Evolutionary conservation across 2,329 filamentous ascomycete genomes (phyloP).

Genomic region (Talaromyces sp.): DNA sequence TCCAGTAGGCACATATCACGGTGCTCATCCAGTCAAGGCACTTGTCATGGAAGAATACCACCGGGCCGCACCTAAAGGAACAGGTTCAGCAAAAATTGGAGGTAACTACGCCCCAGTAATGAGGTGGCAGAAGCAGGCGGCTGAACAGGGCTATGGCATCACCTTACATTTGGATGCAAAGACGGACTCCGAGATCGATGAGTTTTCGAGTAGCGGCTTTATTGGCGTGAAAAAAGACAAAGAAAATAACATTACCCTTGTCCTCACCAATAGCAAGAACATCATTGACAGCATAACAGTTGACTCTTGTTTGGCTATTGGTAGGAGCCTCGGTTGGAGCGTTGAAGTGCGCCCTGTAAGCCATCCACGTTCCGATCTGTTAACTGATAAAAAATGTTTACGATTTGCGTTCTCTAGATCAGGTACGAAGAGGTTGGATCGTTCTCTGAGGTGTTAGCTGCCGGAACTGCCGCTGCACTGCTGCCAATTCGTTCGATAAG

Average conservation of each 20-base stretch:
- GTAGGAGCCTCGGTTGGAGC: conserved; percentile 30
- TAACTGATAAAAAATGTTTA: background rate
- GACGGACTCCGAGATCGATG: conserved; percentile 33
- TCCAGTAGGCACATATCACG: conserved; percentile 14
- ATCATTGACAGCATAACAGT: conserved; percentile 32
- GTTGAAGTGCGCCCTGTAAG: conserved; percentile 27
- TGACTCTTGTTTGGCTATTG: conserved; percentile 25
- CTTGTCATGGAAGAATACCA: conserved; percentile 36
- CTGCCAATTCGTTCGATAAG: conserved; percentile 28
- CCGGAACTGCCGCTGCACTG: conserved; percentile 26
- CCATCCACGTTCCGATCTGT: background rate
- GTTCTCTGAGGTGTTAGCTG: conserved; percentile 28
- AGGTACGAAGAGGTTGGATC: conserved; percentile 22
- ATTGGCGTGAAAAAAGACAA: conserved; percentile 28
- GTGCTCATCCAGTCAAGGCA: conserved; percentile 19
- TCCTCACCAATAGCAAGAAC: conserved; percentile 29
- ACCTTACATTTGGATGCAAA: conserved; percentile 34
- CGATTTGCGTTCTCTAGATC: conserved; percentile 20
- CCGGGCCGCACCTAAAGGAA: conserved; percentile 33
- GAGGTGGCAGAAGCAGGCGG: conserved; percentile 30
- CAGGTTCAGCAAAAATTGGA: conserved; percentile 34
- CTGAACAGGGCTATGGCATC: conserved; percentile 29
- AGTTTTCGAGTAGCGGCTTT: conserved; percentile 35
- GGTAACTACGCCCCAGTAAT: conserved; percentile 39
- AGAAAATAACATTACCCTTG: conserved; percentile 21